Conservation (phyloP, 495 filamentous ascomycete species). For the Penicillium malachiteum region DNA sequence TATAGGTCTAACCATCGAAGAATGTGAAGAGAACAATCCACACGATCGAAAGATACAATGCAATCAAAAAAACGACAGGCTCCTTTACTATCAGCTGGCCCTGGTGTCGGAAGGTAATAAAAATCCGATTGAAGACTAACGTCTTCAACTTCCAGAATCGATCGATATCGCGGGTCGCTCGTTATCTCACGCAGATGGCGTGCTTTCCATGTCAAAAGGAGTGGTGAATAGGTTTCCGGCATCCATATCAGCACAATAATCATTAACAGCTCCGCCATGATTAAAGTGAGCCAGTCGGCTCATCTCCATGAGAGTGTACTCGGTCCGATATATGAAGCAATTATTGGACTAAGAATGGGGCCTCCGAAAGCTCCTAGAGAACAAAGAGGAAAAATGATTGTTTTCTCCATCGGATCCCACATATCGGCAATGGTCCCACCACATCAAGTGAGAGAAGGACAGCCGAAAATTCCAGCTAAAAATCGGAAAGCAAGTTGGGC, state of each 20-base stretch:
- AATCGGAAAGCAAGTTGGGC: conserved; percentile 47
- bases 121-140: no score
- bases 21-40: conserved; percentile 65
- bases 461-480: conserved; percentile 44
- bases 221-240: conserved; percentile 47
- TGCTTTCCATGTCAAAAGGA: conserved; percentile 46
- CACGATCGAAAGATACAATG: conserved; percentile 56
- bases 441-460: conserved; percentile 44
- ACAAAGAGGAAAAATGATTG: conserved; percentile 43
- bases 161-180: conserved; percentile 34
- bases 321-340: conserved; percentile 21
- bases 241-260: no score
- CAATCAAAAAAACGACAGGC: conserved; percentile 47
- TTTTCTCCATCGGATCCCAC: conserved; percentile 41
- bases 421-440: conserved; percentile 48
- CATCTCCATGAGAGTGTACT: conserved; percentile 40
- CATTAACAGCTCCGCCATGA: conserved; percentile 39
- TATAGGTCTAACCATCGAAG: conserved; percentile 57
- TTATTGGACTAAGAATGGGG: conserved; percentile 40
- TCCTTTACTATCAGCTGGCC: no score
- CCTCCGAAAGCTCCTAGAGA: conserved; percentile 40
- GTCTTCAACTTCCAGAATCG: no score
- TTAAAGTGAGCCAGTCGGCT: conserved; percentile 47
- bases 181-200: conserved; percentile 39
- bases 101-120: conserved; percentile 25